Base-by-base conservation (phyloP, 306 rosid genomes). In the Cucurbita moschata region DNA sequence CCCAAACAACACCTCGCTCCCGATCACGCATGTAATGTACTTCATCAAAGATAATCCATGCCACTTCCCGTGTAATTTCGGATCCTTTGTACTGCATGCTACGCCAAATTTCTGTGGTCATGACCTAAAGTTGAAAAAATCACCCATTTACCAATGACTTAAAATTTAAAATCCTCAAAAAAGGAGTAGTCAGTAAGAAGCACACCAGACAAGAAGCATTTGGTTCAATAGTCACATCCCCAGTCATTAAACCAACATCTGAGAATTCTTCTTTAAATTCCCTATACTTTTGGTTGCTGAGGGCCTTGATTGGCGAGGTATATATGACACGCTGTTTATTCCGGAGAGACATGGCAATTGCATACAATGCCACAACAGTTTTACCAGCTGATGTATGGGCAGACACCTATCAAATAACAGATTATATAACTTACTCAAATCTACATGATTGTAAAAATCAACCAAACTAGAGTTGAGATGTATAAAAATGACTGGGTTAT, bases 31-130 rank as follows among this genome's bases (percentile, higher is more conserved):
- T 94, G 83, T 94, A 94, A 83, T 94, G 99, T 56, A 94, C 96
- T 81, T 94, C 99, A 60, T 94, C 99, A 67, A 94, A 94, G 71
- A 94, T 87, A 7, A 94, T 77, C 99, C 99, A 94, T 21, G 97
- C 97, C 43, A 94, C 97, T 85, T 90, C 98, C 73, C 91, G 85
- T 0, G 90, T 90, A 35, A 94, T 57, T 87, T 91, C 97, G 5
- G 97, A 94, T 55, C 99, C 99, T 82, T 84, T 94, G 87, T 94
- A 94, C 83, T 87, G 97, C 99, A 94, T 94, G 61, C 99, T 90
- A 21, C 97, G 95, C 97, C 97, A 90, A 67, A 91, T 94, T 77
- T 94, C 96, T 0, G 99, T 94, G 23, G 99, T 94, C 99, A 94
- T 94, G 50, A 93, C 98, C 98, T 92, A 76, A 68, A 83, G 40